Base-by-base conservation (phyloP, 345 rosid species). In the Arabidopsis arenosa region DNA sequence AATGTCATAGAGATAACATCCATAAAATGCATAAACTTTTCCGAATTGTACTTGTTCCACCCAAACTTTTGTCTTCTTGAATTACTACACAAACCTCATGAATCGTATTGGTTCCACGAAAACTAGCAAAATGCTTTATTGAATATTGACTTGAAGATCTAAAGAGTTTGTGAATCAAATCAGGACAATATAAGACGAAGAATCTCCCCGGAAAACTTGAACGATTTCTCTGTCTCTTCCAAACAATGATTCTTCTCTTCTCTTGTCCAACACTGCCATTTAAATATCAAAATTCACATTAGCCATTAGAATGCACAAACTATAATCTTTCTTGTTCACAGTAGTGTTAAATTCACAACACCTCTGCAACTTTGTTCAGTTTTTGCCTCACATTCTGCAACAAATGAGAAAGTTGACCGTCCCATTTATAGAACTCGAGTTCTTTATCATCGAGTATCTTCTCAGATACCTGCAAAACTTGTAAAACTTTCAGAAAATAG, bases 171-270 rank as follows among this genome's bases (percentile, higher is more conserved):
- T 6, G 49, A 48, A 32, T 15, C 45, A 39, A 17, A 70, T 85
- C 77, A 84, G n/a, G 86, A 83, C 76, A 88, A 67, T 82, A 93
- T 83, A 43, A 89, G 76, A 43, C 91, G 92, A 39, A 93, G 89
- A 64, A 93, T 87, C 70, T 89, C 89, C 8, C 97, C 91, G 0
- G 89, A 91, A 73, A 81, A 54, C 73, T 89, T 87, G 78, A 93
- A 93, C 10, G 93, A 88, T 85, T 85, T 89, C 82, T 88, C 91
- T 1, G 90, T 93, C 86, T 91, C 98, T 69, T 87, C 90, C 85
- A 93, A 78, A 82, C 96, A 93, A 76, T 83, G 98, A 49, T 79
- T 75, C 90, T 93, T 93, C 80, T 88, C 92, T 23, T 87, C 91
- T 73, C 92, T 84, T 1, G 84, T 93, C 97, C 98, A 93, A 59